Evolutionary conservation across 75 land plant genomes (phyloP), one percentile per base, ranked within the genome.

Genomic region (Selaginella tamariscina): DNA sequence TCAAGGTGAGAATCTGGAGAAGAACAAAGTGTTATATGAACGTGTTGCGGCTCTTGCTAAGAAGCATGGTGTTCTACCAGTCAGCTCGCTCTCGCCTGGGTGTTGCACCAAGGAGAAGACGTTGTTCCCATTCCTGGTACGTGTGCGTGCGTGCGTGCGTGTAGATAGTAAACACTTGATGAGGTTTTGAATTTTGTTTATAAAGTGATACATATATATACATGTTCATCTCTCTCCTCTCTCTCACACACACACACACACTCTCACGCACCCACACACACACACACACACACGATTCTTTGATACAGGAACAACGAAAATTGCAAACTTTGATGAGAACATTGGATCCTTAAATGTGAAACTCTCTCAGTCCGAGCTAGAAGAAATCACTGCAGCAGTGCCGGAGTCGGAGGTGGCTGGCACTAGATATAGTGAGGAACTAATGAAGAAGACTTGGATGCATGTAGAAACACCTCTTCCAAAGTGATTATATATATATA

Each of bases 1-100:
- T 68, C 78, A 27, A 0, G 72, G 68, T 23, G 86, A 79, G 39
- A 86, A 83, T 31, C 60, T 80, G 18, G 88, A 79, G 31, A 78
- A 81, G 68, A 86, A 86, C 72, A 81, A 79, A 59, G 63, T 72
- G 24, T n/a, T 86, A 13, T 86, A 76, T 65, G 29, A 66, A 30
- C 65, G 82, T n/a, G 27, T 86, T 22, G 66, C 64, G 11, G 32
- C n/a, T 9, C 31, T 83, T 27, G 80, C 83, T 55, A 26, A 57
- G 30, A 83, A 83, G 67, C 71, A 79, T 64, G 66, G 60, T 2
- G 80, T 81, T 68, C 74, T 76, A 2, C 56, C 70, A 27, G 72
- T 18, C 88, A 82, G 32, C 67, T 85, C 5, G 88, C 85, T 31
- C 70, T 86, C 18, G 69, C 88, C 31, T 86, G 86, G 88, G 56